Evolutionary conservation across 2,329 filamentous ascomycete species (phyloP).

Genomic region (Xylaria sp.): DNA sequence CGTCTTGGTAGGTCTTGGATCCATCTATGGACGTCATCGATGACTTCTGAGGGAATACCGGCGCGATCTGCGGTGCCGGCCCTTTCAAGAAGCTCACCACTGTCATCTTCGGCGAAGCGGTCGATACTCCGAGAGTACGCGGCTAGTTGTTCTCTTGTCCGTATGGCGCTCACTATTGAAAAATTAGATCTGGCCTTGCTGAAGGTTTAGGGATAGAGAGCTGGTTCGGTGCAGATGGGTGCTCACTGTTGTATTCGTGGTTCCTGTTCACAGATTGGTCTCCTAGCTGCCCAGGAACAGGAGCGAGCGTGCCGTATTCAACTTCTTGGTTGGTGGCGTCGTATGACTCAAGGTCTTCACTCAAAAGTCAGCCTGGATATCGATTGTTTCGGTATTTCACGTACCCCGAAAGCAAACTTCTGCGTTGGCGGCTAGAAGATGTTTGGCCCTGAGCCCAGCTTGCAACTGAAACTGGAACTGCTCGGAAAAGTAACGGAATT

Average conservation of each 20-base stretch:
- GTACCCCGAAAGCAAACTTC: not conserved
- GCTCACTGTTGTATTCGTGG: not conserved
- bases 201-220: too few species aligned
- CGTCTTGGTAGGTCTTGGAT: not conserved
- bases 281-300: not conserved
- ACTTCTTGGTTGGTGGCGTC: not conserved
- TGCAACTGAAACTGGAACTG: not conserved
- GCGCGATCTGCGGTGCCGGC: not conserved
- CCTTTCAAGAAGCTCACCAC: not conserved
- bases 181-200: not conserved
- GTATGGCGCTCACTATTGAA: not conserved
- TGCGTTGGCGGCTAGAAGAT: not conserved
- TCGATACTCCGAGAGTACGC: not conserved
- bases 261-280: not conserved
- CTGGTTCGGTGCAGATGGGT: too few species aligned
- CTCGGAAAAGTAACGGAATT: not conserved
- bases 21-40: not conserved
- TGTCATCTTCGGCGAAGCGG: not conserved
- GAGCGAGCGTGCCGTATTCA: not conserved
- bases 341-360: not conserved
- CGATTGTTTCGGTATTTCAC: not conserved
- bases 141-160: not conserved
- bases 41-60: not conserved
- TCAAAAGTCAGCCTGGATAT: not conserved
- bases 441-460: not conserved